Evolutionary conservation across 345 rosid genomes (phyloP).

Genomic region (Gossypium anomalum): DNA sequence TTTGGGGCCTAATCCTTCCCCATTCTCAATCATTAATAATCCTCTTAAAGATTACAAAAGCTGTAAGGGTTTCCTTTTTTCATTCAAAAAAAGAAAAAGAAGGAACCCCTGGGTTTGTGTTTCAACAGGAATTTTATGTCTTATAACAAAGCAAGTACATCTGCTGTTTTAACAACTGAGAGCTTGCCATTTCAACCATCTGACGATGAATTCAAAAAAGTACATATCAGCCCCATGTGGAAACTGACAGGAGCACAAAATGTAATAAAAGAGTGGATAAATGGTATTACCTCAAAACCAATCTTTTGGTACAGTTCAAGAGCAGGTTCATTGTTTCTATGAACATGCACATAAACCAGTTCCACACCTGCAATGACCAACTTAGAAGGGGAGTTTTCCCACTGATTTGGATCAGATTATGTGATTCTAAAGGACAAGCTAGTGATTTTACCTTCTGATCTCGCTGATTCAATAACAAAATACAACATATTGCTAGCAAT

Average conservation of each 20-base stretch:
- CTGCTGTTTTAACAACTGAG: conserved; percentile 41
- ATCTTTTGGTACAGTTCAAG: conserved; percentile 56
- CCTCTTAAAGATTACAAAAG: not conserved
- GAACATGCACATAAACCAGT: conserved; percentile 68
- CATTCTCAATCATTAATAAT: not conserved
- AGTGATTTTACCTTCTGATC: conserved; percentile 45
- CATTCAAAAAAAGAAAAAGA: conserved; percentile 13
- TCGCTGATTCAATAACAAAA: conserved; percentile 61
- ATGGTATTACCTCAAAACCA: conserved; percentile 62
- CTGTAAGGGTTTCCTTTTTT: not conserved
- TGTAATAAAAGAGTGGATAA: conserved; percentile 4
- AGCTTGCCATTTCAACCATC: conserved; percentile 57
- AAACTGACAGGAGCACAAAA: not conserved
- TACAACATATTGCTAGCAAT: conserved; percentile 72
- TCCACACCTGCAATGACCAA: conserved; percentile 45
- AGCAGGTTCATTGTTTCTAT: conserved; percentile 57
- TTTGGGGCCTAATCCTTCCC: not conserved
- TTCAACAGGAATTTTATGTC: conserved; percentile 14
- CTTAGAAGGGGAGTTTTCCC: conserved; percentile 10
- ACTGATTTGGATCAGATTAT: not conserved
- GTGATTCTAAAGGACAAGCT: conserved; percentile 2
- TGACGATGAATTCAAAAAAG: conserved; percentile 22
- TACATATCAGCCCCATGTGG: conserved; percentile 12
- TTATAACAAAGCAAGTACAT: conserved; percentile 57
- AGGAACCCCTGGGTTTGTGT: not conserved